Percentiles rank a stretch among this genome's conserved stretches.
phyloP scores from a whole-genome alignment of 2,329 filamentous ascomycete species.

The Penicillium freii region DNA sequence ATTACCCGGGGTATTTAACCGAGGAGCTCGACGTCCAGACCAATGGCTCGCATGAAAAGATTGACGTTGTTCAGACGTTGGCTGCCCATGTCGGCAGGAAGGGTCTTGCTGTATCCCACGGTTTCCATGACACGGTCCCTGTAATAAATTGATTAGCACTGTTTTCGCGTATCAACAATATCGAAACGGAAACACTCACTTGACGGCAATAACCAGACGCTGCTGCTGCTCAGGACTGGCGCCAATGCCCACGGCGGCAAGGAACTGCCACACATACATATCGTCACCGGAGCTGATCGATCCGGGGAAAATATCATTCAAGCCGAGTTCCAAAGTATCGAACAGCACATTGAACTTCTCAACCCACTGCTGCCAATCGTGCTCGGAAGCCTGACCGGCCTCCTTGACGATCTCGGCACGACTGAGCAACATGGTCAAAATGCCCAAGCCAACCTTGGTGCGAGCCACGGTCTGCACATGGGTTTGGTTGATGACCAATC shows the following conservation, averaged over 20 bases:
- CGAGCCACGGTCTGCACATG: constrained; percentile 81
- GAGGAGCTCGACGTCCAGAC: constrained; percentile 85
- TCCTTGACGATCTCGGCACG: constrained; percentile 92
- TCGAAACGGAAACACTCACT: constrained; percentile 49
- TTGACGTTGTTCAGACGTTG: constrained; percentile 90
- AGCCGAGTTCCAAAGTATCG: constrained; percentile 76
- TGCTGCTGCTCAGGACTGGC: constrained; percentile 94
- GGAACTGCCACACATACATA: constrained; percentile 96
- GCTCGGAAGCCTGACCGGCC: constrained; percentile 65
- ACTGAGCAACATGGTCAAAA: constrained; percentile 91
- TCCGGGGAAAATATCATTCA: constrained; percentile 84
- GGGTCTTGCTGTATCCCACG: constrained; percentile 79
- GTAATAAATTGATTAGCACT: constrained; percentile 17
- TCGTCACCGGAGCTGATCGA: constrained; percentile 89
- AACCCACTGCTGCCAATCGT: constrained; percentile 80
- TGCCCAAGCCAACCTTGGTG: constrained; percentile 82
- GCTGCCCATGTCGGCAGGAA: constrained; percentile 80
- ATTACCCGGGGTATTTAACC: constrained; percentile 43
- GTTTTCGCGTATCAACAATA: background rate
- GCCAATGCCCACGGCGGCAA: constrained; percentile 90
- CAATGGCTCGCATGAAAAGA: constrained; percentile 96
- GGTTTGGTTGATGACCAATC: constrained; percentile 75
- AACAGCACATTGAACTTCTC: constrained; percentile 83
- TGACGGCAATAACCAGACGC: constrained; percentile 88
- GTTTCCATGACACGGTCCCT: constrained; percentile 94